Conservation (phyloP, 2,329 filamentous ascomycete species). For the Penicillium sp. region DNA sequence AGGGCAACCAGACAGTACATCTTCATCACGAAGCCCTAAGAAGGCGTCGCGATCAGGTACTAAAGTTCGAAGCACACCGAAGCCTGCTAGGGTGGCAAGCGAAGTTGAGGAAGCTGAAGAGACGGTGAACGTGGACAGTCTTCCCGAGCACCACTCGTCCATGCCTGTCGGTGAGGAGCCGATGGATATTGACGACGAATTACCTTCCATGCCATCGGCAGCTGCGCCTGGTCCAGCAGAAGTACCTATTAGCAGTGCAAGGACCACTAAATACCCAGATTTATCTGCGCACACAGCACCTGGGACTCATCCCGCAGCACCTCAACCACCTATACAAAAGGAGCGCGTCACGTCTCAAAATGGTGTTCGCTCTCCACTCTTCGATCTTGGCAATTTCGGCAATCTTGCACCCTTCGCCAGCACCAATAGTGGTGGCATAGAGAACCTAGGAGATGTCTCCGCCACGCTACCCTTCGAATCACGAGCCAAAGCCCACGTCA, state of each 20-base stretch:
- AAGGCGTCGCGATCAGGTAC: conserved; percentile 32
- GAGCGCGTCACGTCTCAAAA: conserved; percentile 13
- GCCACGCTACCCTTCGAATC: conserved; percentile 62
- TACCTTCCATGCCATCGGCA: conserved; percentile 20
- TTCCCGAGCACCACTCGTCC: conserved; percentile 17
- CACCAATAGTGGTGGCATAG: conserved; percentile 51
- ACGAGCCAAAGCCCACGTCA: conserved; percentile 48
- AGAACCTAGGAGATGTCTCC: conserved; percentile 55
- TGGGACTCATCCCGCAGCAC: conserved; percentile 8
- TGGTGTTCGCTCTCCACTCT: conserved; percentile 18
- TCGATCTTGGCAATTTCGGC: conserved; percentile 54
- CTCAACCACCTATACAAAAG: conserved; percentile 7
- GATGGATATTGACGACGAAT: conserved; percentile 51
- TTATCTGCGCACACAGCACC: conserved; percentile 16
- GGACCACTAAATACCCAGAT: conserved; percentile 21
- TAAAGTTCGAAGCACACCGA: conserved; percentile 33
- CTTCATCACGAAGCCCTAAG: conserved; percentile 35
- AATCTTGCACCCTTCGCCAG: conserved; percentile 53
- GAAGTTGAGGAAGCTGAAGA: conserved; percentile 42
- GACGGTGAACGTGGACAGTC: conserved; percentile 29
- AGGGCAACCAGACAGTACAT: conserved; percentile 28
- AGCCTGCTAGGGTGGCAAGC: conserved; percentile 39
- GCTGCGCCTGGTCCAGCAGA: conserved; percentile 9
- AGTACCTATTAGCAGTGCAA: neutral
- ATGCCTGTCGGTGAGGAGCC: conserved; percentile 36